Base-by-base conservation (phyloP, 352 stramenopile species). In the Globisporangium ultimum region DNA sequence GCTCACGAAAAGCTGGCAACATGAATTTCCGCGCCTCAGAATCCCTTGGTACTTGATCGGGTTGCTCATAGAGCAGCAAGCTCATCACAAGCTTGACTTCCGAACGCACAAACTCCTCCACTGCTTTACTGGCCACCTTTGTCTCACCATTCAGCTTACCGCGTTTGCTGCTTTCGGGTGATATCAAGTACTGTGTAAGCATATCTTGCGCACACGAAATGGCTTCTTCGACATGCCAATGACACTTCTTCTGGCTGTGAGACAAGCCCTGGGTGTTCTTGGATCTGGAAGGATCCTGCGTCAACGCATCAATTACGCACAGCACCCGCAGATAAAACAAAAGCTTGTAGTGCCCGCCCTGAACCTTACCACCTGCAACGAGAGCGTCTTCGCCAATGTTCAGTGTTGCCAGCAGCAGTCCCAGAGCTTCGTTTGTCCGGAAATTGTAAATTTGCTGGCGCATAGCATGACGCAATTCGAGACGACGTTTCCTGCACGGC, bases 231-330 rank as follows among this genome's bases (percentile, higher is more conserved):
- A 70, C 50, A 56, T 75, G 64, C 72, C 72, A 81, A 18, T 18
- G 22, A 8, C 20, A 18, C 22, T 48, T 8, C 1, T 21, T 48
- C n/a, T 67, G 56, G 6, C 9, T 42, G n/a, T 51, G 68, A 36
- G 7, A 36, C 28, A 36, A 36, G 8, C 7, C 8, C 28, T 36
- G 28, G 28, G 28, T 36, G 28, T 36, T 10, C 28, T 36, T 36
- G 3, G 28, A 36, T 36, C 28, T 6, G 28, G 28, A 36, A 10
- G 28, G 28, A 36, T 36, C 28, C 7, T 36, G 28, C 28, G 28
- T 36, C 43, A 80, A 58, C 18, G 73, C 55, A 48, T 84, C 75
- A 32, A 84, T 38, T 17, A 84, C 65, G 32, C 70, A 84, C 4
- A 84, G 55, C 14, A 84, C 74, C 32, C 59, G 65, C 40, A 64